Percentiles rank a stretch among this genome's conserved stretches.
phyloP scores from a whole-genome alignment of 208 protist genomes.

The Acanthamoeba sp. region DNA sequence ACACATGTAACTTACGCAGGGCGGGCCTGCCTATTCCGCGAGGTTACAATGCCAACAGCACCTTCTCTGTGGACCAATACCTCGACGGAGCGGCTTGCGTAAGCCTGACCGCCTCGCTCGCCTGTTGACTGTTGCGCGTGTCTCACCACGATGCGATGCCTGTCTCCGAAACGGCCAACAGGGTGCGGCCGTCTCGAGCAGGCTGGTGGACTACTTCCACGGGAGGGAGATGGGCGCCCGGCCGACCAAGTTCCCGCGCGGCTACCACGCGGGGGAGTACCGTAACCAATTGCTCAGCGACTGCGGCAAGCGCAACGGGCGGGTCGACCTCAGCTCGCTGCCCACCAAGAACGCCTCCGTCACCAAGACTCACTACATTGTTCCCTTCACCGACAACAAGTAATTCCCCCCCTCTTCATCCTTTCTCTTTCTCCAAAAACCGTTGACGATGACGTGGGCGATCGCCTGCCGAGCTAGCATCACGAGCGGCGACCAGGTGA shows the following conservation, averaged over 20 bases:
- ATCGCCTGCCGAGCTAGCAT: neutral
- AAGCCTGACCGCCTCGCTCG: neutral
- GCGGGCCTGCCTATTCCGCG: slow-evolving; percentile 63
- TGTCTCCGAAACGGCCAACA: neutral
- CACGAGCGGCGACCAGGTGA: slow-evolving; percentile 46
- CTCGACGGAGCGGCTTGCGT: neutral
- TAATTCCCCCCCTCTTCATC: neutral
- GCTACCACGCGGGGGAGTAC: slow-evolving; percentile 36
- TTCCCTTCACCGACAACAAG: slow-evolving; percentile 66
- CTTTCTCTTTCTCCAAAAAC: neutral
- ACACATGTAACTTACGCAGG: neutral
- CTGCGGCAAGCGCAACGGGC: neutral
- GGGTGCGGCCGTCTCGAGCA: neutral
- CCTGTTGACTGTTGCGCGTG: no score
- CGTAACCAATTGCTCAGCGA: slow-evolving; percentile 51
- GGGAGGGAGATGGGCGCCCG: neutral
- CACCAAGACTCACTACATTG: slow-evolving; percentile 50
- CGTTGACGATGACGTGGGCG: neutral
- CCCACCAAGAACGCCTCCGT: no score
- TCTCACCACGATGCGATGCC: no score
- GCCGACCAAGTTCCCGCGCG: neutral
- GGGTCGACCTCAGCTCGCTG: neutral
- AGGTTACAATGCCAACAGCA: neutral
- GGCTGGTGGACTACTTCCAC: neutral
- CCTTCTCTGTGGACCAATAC: slow-evolving; percentile 37